A percentile compares a stretch with the other conserved stretches of the same genome.
phyloP scores from a whole-genome alignment of 768 basidiomycete genomes.

The Xerocomellus amylosporus region DNA sequence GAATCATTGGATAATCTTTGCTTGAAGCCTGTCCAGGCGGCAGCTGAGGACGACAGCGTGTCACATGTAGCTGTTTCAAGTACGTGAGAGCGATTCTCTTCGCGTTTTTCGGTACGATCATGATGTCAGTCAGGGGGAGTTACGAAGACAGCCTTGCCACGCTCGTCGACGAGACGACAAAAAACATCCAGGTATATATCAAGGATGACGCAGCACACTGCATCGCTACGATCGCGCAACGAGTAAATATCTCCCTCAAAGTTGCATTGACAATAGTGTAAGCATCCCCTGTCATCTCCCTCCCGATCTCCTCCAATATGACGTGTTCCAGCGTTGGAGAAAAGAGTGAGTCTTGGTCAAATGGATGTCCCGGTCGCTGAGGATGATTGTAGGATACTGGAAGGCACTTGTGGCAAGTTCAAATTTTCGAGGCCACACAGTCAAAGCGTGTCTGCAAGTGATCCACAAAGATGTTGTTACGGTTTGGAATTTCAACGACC shows the following conservation, averaged over 20 bases:
- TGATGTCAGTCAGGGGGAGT: background rate
- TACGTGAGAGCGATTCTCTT: background rate
- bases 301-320: background rate
- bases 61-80: constrained; percentile 3
- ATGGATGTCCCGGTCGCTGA: background rate
- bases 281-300: background rate
- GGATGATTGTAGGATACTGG: background rate
- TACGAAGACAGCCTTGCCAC: background rate
- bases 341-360: background rate
- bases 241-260: background rate
- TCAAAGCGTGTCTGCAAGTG: background rate
- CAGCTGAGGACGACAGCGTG: background rate
- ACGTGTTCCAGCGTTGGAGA: background rate
- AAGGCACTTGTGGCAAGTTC: background rate
- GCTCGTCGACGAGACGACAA: background rate
- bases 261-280: background rate
- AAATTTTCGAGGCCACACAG: background rate
- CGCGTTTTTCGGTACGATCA: background rate
- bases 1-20: background rate
- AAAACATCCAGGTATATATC: background rate
- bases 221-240: background rate
- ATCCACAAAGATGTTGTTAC: constrained; percentile 4
- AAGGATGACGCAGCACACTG: background rate
- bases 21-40: background rate
- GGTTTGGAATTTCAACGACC: constrained; percentile 6